Percentiles rank a stretch among this genome's conserved stretches.
Evolutionary conservation across 2,329 filamentous ascomycete genomes (phyloP).

Genomic region (Aureobasidium zeae): DNA sequence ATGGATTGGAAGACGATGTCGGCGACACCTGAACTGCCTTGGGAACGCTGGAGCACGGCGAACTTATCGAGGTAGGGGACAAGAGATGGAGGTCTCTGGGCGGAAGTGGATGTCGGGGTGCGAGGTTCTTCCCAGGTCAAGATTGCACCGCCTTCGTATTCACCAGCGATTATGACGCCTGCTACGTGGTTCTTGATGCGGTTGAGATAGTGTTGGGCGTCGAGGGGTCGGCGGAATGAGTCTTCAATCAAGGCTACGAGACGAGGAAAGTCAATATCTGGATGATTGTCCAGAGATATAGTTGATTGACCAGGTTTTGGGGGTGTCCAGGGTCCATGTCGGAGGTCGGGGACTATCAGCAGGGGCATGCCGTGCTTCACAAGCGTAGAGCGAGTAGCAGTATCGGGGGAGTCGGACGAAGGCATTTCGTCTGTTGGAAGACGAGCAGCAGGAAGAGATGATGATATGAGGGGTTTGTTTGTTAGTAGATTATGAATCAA

Average conservation of each 20-base stretch:
- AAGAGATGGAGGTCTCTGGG: slow-evolving; percentile 47
- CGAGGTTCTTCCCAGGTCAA: slow-evolving; percentile 84
- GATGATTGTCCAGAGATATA: slow-evolving; percentile 62
- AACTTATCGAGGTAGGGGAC: slow-evolving; percentile 98
- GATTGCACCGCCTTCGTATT: slow-evolving; percentile 92
- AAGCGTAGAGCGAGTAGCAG: slow-evolving; percentile 45
- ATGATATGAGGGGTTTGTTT: slow-evolving; percentile 86
- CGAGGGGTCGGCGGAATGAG: slow-evolving; percentile 77
- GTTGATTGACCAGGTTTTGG: slow-evolving; percentile 49
- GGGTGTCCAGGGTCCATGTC: slow-evolving; percentile 56
- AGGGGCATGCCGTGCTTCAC: slow-evolving; percentile 87
- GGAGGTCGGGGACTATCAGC: slow-evolving; percentile 68
- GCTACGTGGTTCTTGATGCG: slow-evolving; percentile 76
- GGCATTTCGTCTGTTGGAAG: slow-evolving; percentile 35
- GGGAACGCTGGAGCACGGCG: slow-evolving; percentile 76
- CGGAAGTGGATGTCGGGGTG: background rate
- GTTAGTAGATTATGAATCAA: slow-evolving; percentile 93
- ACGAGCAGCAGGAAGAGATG: slow-evolving; percentile 70
- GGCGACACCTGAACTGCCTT: slow-evolving; percentile 77
- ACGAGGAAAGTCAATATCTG: slow-evolving; percentile 70
- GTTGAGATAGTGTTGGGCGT: slow-evolving; percentile 70
- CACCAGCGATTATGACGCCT: slow-evolving; percentile 86
- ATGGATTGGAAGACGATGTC: slow-evolving; percentile 96
- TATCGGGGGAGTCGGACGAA: slow-evolving; percentile 25
- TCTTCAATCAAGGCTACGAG: slow-evolving; percentile 85